Conservation (phyloP, 768 basidiomycete species). For the Podaxis rugospora region DNA sequence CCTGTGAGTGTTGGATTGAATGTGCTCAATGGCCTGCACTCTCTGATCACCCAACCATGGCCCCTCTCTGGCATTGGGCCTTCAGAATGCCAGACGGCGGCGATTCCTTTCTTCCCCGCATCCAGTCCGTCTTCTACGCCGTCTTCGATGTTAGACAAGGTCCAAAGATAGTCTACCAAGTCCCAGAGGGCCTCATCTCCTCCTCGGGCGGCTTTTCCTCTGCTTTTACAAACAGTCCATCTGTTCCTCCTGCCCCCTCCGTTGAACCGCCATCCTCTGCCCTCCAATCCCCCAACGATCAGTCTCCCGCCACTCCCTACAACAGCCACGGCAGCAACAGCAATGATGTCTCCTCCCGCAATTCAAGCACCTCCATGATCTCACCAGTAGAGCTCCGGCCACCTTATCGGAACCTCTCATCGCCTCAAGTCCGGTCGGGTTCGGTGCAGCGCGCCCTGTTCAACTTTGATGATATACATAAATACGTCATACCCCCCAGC, state of each 20-base stretch:
- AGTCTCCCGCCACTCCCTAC: background rate
- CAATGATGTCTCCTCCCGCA: slow-evolving; percentile 36
- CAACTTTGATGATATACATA: slow-evolving; percentile 87
- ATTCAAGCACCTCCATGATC: slow-evolving; percentile 47
- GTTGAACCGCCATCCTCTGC: slow-evolving; percentile 25
- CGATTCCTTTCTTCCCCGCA: slow-evolving; percentile 74
- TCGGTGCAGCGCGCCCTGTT: slow-evolving; percentile 61
- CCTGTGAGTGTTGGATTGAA: background rate
- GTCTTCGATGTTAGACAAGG: slow-evolving; percentile 85
- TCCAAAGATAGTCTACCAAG: slow-evolving; percentile 88
- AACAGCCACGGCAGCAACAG: slow-evolving; percentile 13
- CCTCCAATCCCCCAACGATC: background rate
- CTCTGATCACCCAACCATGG: slow-evolving; percentile 1
- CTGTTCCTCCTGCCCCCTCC: slow-evolving; percentile 37
- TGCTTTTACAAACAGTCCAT: slow-evolving; percentile 20
- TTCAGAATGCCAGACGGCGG: slow-evolving; percentile 27
- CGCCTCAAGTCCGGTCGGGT: slow-evolving; percentile 43
- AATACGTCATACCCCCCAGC: slow-evolving; percentile 89
- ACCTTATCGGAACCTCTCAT: slow-evolving; percentile 35
- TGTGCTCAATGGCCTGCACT: background rate
- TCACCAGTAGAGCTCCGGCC: slow-evolving; percentile 41
- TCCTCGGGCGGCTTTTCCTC: slow-evolving; percentile 25
- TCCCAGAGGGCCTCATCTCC: slow-evolving; percentile 87
- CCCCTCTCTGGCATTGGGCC: slow-evolving; percentile 7
- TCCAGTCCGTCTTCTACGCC: slow-evolving; percentile 91